phyloP scores from a whole-genome alignment of 371 early-diverging fungal species.

The Nematocida homosporus region DNA sequence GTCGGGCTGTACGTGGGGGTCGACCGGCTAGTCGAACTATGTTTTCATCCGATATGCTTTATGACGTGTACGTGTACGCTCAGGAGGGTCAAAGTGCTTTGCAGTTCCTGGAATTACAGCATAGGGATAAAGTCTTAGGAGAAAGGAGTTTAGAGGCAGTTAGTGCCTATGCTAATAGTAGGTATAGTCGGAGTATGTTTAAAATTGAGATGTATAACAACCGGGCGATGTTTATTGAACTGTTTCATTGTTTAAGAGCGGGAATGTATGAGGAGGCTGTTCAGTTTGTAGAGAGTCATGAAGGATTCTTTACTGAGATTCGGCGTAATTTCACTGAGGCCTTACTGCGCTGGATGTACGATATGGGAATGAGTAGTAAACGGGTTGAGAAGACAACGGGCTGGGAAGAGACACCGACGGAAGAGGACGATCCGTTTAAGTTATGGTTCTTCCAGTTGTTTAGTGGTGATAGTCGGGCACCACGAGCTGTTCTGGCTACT shows the following conservation, averaged over 20 bases:
- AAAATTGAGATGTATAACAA: slow-evolving; percentile 33
- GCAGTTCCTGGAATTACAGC: slow-evolving; percentile 21
- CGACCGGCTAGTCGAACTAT: background rate
- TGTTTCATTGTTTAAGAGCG: slow-evolving; percentile 29
- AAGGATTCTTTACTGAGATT: slow-evolving; percentile 30
- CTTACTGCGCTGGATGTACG: slow-evolving; percentile 31
- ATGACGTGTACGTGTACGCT: slow-evolving; percentile 27
- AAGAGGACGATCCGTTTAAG: slow-evolving; percentile 39
- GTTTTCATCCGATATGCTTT: slow-evolving; percentile 40
- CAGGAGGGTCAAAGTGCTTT: slow-evolving; percentile 10
- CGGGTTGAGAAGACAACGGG: background rate
- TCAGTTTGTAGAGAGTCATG: slow-evolving; percentile 16
- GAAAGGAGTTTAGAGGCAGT: slow-evolving; percentile 2
- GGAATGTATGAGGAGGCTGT: slow-evolving; percentile 32
- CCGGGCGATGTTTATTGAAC: slow-evolving; percentile 10
- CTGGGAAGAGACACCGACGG: slow-evolving; percentile 25
- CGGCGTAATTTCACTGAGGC: slow-evolving; percentile 28
- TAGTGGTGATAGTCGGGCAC: background rate
- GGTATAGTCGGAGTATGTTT: background rate
- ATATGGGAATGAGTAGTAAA: slow-evolving; percentile 5
- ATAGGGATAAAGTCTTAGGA: background rate
- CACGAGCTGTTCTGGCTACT: slow-evolving; percentile 8
- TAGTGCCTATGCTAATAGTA: background rate
- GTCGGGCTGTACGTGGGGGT: background rate
- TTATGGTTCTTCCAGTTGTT: slow-evolving; percentile 27